These are phyloP conservation scores for Wickerhamomyces xylosicus DNA, from an alignment of 805 yeast genomes.

Conservation along the genomic window DNA sequence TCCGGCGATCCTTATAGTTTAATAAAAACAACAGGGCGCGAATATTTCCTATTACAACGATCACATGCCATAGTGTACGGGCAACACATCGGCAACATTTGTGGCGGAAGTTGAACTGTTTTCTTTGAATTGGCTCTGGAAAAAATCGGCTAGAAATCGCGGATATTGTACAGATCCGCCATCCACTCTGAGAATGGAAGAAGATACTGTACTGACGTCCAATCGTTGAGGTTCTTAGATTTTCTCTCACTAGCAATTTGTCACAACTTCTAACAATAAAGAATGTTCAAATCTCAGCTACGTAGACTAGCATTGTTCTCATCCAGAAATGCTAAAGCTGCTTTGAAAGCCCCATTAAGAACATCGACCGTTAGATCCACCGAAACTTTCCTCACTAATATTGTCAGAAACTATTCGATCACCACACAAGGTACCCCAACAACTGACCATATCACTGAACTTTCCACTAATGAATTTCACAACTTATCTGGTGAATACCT, in stretches of 20 bases:
- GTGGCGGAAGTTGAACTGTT: too few relatives aligned
- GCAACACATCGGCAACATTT: too few relatives aligned
- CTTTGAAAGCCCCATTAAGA: neutral
- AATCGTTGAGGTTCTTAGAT: too few relatives aligned
- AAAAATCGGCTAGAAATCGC: too few relatives aligned
- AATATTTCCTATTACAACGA: too few relatives aligned
- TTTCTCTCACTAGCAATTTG: neutral
- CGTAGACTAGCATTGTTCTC: slow-evolving; percentile 1
- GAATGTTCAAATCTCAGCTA: neutral
- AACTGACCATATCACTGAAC: slow-evolving; percentile 37
- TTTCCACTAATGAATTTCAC: slow-evolving; percentile 51
- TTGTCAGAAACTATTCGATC: slow-evolving; percentile 10
- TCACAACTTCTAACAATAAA: neutral
- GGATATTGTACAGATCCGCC: too few relatives aligned
- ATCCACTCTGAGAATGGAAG: too few relatives aligned
- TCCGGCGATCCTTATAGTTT: too few relatives aligned
- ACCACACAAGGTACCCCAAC: slow-evolving; percentile 46
- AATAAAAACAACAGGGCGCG: too few relatives aligned
- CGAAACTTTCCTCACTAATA: neutral
- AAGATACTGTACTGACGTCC: too few relatives aligned
- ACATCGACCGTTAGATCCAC: neutral
- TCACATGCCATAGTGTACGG: too few relatives aligned
- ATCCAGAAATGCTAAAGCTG: neutral
- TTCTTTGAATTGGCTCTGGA: too few relatives aligned
- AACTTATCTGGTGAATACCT: slow-evolving; percentile 53